A percentile compares a stretch with the other conserved stretches of the same genome.
Evolutionary conservation across 2,329 filamentous ascomycete genomes (phyloP).

Genomic region (Ophiostoma sp.): DNA sequence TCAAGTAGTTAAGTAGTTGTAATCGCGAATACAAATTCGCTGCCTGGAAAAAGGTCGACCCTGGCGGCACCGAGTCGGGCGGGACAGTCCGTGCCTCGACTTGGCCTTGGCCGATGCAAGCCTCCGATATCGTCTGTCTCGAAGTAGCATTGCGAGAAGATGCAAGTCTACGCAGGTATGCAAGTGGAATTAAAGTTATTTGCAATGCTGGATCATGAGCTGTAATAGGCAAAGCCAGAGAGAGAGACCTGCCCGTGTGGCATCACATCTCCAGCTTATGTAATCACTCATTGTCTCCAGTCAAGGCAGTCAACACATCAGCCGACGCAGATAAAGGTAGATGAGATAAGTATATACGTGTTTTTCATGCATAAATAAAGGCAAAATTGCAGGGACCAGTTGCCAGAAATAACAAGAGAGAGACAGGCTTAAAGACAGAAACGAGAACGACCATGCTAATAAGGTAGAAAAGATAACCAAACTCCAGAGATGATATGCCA

Average conservation of each 20-base stretch:
- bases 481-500: slow-evolving; percentile 1
- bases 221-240: too few species aligned
- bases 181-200: background rate
- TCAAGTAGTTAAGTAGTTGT: too few species aligned
- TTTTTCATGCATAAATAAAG: background rate
- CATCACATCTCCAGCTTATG: background rate
- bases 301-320: background rate
- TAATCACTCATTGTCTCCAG: background rate
- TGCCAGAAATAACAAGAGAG: background rate
- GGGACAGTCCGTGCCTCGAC: background rate
- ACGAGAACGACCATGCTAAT: background rate
- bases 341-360: background rate
- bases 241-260: too few species aligned
- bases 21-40: too few species aligned
- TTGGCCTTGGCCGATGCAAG: background rate
- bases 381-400: background rate
- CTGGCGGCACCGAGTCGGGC: background rate
- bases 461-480: background rate
- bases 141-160: background rate
- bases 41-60: background rate
- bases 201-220: background rate
- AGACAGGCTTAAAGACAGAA: background rate
- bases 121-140: background rate
- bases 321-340: too few species aligned
- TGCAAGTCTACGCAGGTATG: background rate